Evolutionary conservation across 108 stramenopile species (phyloP), one percentile per base, ranked within the genome.

Genomic region (Discostella pseudostelligera): DNA sequence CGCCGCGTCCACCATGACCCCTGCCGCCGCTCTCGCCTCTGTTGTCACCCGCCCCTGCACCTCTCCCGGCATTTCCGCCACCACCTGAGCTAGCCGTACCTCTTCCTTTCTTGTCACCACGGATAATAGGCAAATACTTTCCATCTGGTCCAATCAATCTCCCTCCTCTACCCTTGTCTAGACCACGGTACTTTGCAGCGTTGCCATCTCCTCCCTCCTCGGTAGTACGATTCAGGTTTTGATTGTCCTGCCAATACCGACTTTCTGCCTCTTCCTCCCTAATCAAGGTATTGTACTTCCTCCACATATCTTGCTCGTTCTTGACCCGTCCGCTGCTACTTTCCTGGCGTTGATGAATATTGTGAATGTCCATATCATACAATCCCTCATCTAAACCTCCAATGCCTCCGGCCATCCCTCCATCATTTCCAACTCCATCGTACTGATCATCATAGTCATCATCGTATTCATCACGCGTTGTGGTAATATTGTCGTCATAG

Each of bases 381-480:
- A 76, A 59, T 9, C 79, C 72, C 25, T 62, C 67, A 59, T 81
- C 72, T 17, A 74, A 48, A 12, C 75, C 76, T 36, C 74, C 77
- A 25, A 56, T 56, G 12, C 59, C 81, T 75, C 76, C 82, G 48
- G 83, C 88, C 5, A 72, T 61, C 9, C 69, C 87, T 45, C 81
- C 81, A 26, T 79, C 69, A 47, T 73, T 80, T 26, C 85, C 86
- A 14, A 83, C 56, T 2, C 84, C 92, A 73, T 93, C 88, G 43
- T 89, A 89, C 70, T 93, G 88, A 76, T 93, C 92, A 56, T 93
- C 88, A 49, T 93, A 89, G 43, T 93, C 92, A 64, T 93, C 92
- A 57, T 92, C 62, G 64, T 93, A 93, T 65, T 89, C 87, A 62
- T 87, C 59, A 0, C 53, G 59, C 29, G 26, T 61, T 17, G 28